Conservation (phyloP, 495 filamentous ascomycete genomes). For the Schizothecium vesticola region DNA sequence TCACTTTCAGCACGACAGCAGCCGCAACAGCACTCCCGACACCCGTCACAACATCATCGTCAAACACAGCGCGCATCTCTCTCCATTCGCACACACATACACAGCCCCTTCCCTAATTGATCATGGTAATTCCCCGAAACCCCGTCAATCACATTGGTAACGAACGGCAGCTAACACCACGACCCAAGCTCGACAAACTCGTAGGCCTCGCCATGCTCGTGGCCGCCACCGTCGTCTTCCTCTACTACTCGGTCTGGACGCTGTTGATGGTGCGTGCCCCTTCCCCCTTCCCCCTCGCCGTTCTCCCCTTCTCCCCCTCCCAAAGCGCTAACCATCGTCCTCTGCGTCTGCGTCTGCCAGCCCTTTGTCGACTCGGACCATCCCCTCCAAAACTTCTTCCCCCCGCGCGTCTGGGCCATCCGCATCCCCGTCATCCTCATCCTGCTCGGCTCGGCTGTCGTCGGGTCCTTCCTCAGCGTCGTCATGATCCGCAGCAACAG, state of each 20-base stretch:
- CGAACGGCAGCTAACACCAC: slow-evolving; percentile 13
- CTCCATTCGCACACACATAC: not conserved
- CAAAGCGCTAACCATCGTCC: not conserved
- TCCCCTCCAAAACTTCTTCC: slow-evolving; percentile 91
- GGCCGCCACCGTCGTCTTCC: slow-evolving; percentile 88
- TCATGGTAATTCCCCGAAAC: slow-evolving; percentile 30
- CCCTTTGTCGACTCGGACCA: slow-evolving; percentile 95
- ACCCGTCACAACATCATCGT: not conserved
- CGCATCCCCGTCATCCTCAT: slow-evolving; percentile 96
- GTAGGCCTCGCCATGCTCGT: slow-evolving; percentile 97
- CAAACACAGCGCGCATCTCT: not conserved
- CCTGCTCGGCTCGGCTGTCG: slow-evolving; percentile 84
- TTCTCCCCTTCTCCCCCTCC: slow-evolving; percentile 6
- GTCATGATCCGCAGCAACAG: slow-evolving; percentile 99
- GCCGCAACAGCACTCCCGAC: not conserved
- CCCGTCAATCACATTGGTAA: not conserved
- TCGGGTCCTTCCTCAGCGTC: slow-evolving; percentile 90
- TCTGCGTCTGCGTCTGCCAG: slow-evolving; percentile 46
- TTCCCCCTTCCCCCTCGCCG: too few species aligned
- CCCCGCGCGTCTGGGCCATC: slow-evolving; percentile 96
- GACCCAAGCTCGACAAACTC: slow-evolving; percentile 79
- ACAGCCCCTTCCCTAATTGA: slow-evolving; percentile 19
- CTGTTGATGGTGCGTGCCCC: slow-evolving; percentile 73
- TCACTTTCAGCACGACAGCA: slow-evolving; percentile 2
- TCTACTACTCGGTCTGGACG: slow-evolving; percentile 98